Percentiles rank a stretch among this genome's conserved stretches.
phyloP scores from a whole-genome alignment of 2,329 filamentous ascomycete genomes.

The Rutstroemia sp. region DNA sequence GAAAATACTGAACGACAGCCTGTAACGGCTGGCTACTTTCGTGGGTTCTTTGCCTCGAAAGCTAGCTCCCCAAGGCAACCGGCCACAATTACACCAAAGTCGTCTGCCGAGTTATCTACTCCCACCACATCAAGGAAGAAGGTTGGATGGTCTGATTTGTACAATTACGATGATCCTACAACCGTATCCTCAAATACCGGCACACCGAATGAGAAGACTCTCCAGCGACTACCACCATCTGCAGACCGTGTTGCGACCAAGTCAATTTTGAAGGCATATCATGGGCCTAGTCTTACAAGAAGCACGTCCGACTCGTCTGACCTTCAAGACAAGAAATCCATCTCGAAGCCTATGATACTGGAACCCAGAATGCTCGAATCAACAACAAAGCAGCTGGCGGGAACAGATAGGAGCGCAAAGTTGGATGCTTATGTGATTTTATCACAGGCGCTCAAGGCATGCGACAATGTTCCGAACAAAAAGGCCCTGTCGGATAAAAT shows the following conservation, averaged over 20 bases:
- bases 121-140: slow-evolving; percentile 35
- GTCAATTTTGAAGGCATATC: slow-evolving; percentile 73
- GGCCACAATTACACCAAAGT: slow-evolving; percentile 21
- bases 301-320: slow-evolving; percentile 46
- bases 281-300: slow-evolving; percentile 23
- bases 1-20: slow-evolving; percentile 28
- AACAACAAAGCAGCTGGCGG: slow-evolving; percentile 71
- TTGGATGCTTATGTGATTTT: slow-evolving; percentile 84
- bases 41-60: slow-evolving; percentile 8
- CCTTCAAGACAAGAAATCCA: not conserved
- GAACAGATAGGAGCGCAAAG: slow-evolving; percentile 62
- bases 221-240: slow-evolving; percentile 22
- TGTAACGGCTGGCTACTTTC: slow-evolving; percentile 24
- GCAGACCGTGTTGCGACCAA: slow-evolving; percentile 49
- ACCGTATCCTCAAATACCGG: slow-evolving; percentile 14
- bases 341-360: not conserved
- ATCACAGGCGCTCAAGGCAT: slow-evolving; percentile 67
- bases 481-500: slow-evolving; percentile 70
- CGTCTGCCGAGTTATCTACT: slow-evolving; percentile 30
- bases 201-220: slow-evolving; percentile 1
- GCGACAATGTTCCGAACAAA: slow-evolving; percentile 72
- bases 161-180: slow-evolving; percentile 44
- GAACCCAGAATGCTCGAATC: slow-evolving; percentile 73
- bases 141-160: slow-evolving; percentile 56
- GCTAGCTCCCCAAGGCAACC: slow-evolving; percentile 10